Percentiles rank a stretch among this genome's conserved stretches.
These are phyloP conservation scores for Volvariella surrecta DNA, from an alignment of 1,284 basidiomycete genomes.

Conservation along the genomic window DNA sequence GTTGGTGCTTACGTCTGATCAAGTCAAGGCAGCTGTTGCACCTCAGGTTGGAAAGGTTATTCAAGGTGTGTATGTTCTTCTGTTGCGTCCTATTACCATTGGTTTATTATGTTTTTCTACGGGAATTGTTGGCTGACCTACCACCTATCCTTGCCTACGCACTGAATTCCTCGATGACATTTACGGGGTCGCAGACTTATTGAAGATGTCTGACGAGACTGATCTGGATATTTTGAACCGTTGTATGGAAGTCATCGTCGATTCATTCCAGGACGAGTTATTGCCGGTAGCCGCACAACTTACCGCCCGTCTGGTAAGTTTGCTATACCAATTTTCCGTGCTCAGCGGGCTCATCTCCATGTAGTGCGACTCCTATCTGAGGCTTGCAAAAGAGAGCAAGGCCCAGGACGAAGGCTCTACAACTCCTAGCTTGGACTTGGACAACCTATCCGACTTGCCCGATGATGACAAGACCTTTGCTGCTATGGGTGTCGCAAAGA, in stretches of 20 bases:
- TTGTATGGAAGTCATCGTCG: slow-evolving; percentile 82
- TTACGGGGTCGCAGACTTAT: slow-evolving; percentile 45
- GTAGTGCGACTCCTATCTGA: slow-evolving; percentile 76
- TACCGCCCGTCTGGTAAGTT: slow-evolving; percentile 64
- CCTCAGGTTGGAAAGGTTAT: slow-evolving; percentile 83
- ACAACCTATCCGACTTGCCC: slow-evolving; percentile 43
- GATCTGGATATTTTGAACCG: slow-evolving; percentile 81
- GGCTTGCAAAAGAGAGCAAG: slow-evolving; percentile 62
- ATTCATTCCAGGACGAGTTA: slow-evolving; percentile 78
- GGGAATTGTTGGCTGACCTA: not conserved
- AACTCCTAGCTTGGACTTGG: slow-evolving; percentile 35
- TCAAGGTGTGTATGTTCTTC: slow-evolving; percentile 47
- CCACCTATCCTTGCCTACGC: not conserved
- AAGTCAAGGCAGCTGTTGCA: slow-evolving; percentile 66
- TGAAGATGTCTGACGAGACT: slow-evolving; percentile 85
- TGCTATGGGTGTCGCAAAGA: slow-evolving; percentile 81
- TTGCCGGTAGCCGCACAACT: slow-evolving; percentile 83
- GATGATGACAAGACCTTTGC: slow-evolving; percentile 78
- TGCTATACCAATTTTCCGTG: slow-evolving; percentile 2
- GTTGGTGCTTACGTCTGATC: slow-evolving; percentile 60
- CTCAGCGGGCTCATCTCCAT: slow-evolving; percentile 2
- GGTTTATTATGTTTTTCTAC: not conserved
- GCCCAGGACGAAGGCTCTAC: slow-evolving; percentile 41
- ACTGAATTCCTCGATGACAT: slow-evolving; percentile 1
- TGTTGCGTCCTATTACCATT: slow-evolving; percentile 1